Evolutionary conservation across 345 rosid genomes (phyloP), one percentile per base, ranked within the genome.

Genomic region (Pistacia vera): DNA sequence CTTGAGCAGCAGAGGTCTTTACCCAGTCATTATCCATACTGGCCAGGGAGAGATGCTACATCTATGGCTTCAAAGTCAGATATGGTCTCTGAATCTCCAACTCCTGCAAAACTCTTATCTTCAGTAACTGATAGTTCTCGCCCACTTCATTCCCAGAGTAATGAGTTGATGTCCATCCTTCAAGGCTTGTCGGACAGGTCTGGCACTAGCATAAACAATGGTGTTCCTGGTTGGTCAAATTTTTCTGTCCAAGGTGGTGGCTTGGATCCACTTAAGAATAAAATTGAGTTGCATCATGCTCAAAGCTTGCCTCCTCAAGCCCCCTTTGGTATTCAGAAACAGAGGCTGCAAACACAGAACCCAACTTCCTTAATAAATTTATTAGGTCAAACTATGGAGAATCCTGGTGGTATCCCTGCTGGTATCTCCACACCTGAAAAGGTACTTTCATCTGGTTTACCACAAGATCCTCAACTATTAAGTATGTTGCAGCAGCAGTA

Each of bases 401-500:
- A 83, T 77, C 78, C 87, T 3, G 79, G 85, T 72, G 82, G 86
- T 63, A 77, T 87, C 82, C 78, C 88, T 3, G 79, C 86, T 72
- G 82, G 86, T 63, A 77, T 87, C 82, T 71, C 90, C 74, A 68
- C 80, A 8, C 87, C 89, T 17, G 98, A 95, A 63, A 85, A 85
- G 56, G 78, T 90, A 62, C 72, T 85, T 66, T 68, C 83, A n/a
- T 68, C 94, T 74, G 85, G 90, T 76, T 83, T 92, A 63, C 52
- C 96, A 68, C 95, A 90, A 62, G 99, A 93, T 69, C 87, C 91
- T 55, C 98, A 89, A 41, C 68, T 91, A 61, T 82, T 91, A 59
- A 88, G 85, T 77, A 75, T 96, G 83, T 74, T 96, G 86, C 99
- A 92, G 70, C 98, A 91, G 86, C 97, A 93, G 80, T 89, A 87